Conservation (phyloP, 805 yeast genomes). For the Candida maltosa region DNA sequence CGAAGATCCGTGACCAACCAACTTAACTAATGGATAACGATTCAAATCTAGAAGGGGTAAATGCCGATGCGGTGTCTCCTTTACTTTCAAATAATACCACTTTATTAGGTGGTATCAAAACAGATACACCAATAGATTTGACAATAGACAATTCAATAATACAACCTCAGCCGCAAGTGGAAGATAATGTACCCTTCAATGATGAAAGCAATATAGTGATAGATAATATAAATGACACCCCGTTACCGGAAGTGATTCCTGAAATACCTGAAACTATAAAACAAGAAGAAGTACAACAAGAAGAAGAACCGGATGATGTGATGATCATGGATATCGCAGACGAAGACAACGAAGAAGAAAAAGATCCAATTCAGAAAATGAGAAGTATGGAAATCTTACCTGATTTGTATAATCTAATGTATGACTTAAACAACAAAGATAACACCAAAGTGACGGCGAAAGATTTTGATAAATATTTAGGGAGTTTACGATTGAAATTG, state of each 20-base stretch:
- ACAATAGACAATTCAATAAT: slow-evolving; percentile 4
- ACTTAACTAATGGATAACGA: too few species aligned
- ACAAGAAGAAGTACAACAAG: too few species aligned
- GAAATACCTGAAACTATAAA: too few species aligned
- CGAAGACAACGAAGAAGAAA: slow-evolving; percentile 2
- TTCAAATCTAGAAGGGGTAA: too few species aligned
- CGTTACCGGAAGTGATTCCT: too few species aligned
- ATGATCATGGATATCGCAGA: slow-evolving; percentile 10
- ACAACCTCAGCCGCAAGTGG: not conserved
- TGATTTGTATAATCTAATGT: slow-evolving; percentile 32
- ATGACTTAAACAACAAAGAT: slow-evolving; percentile 33
- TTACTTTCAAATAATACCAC: slow-evolving; percentile 9
- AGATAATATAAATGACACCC: too few species aligned
- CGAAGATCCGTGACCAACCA: too few species aligned
- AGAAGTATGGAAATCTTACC: slow-evolving; percentile 33
- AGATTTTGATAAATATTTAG: slow-evolving; percentile 41
- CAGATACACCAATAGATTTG: slow-evolving; percentile 6
- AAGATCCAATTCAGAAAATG: slow-evolving; percentile 21
- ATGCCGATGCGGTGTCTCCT: too few species aligned
- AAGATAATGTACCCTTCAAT: too few species aligned
- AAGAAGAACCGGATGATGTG: slow-evolving; percentile 1
- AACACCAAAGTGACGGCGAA: slow-evolving; percentile 30
- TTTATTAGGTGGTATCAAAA: slow-evolving; percentile 6
- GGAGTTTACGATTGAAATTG: slow-evolving; percentile 35
- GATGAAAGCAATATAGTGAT: not conserved